phyloP scores from a whole-genome alignment of 2,329 filamentous ascomycete genomes.

The Aureobasidium sp. region DNA sequence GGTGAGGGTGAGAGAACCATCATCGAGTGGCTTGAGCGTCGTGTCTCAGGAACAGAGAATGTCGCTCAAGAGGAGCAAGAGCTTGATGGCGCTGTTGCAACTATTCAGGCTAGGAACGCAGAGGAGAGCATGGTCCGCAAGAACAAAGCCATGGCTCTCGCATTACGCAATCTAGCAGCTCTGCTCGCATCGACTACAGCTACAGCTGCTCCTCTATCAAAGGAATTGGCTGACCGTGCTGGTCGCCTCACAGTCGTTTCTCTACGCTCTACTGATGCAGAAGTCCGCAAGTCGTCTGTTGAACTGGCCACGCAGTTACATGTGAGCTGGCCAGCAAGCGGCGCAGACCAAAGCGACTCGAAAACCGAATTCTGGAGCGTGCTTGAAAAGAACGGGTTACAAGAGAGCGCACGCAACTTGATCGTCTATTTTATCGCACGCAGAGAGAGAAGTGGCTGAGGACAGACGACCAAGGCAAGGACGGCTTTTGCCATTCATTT shows the following conservation, averaged over 20 bases:
- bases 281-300: slow-evolving; percentile 60
- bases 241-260: slow-evolving; percentile 24
- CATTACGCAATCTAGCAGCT: slow-evolving; percentile 55
- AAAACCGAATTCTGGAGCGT: slow-evolving; percentile 58
- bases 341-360: slow-evolving; percentile 31
- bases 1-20: slow-evolving; percentile 42
- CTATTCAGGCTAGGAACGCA: neutral
- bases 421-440: slow-evolving; percentile 73
- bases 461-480: neutral
- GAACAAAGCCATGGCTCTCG: slow-evolving; percentile 40
- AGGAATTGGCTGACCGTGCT: slow-evolving; percentile 6
- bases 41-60: slow-evolving; percentile 57
- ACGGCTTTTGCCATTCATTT: neutral
- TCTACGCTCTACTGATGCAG: slow-evolving; percentile 26
- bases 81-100: slow-evolving; percentile 33
- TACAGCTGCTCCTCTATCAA: slow-evolving; percentile 19
- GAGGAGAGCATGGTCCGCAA: neutral
- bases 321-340: slow-evolving; percentile 39
- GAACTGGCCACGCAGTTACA: slow-evolving; percentile 71
- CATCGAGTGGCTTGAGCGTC: slow-evolving; percentile 36
- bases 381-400: slow-evolving; percentile 48
- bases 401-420: slow-evolving; percentile 66
- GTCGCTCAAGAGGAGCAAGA: slow-evolving; percentile 31
- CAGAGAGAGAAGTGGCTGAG: slow-evolving; percentile 49
- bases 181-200: slow-evolving; percentile 44